Base-by-base conservation (phyloP, 805 yeast species). In the Tetrapisispora arboricola region DNA sequence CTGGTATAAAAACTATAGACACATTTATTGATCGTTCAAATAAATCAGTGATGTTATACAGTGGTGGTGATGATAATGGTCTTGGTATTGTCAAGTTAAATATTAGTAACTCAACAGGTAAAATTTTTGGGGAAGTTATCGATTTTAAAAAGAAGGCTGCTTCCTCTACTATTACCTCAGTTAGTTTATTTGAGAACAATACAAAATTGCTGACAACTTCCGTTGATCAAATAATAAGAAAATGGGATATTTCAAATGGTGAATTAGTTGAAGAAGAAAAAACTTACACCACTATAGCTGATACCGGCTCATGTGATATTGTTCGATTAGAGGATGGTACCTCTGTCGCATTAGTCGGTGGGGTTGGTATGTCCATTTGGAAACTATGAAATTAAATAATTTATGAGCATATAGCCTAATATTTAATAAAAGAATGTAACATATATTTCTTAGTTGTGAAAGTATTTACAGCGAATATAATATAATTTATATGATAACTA, bases 51-150 rank as follows among this genome's bases (percentile, higher is more conserved):
- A 54, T 61, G 18, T 58, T 84, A 4, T 64, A 77, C 5, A 76
- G 95, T 1, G 96, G 96, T 25, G 97, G 98, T 41, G 98, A 92
- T 56, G 98, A 92, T 53, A 88, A 90, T 60, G 82, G 86, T 0
- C 53, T 83, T 3, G 71, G 67, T 1, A 54, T 73, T 1, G 60
- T 70, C 1, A 44, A 52, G 13, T 47, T 81, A 25, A 43, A 60
- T 1, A 38, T 64, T 8, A 53, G 49, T 9, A 50, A 58, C 8
- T 44, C 39, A 0, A 42, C 41, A 1, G 36, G 40, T 2, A 41
- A 43, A 18, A 40, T 49, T 4, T 36, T 35, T 6, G 47, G 50
- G 1, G 39, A 56, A 3, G 53, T 73, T 22, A 44, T 47, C 0
- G 54, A 64, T 0, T 69, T 71, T 46, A 59, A 64, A 4, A 65